phyloP scores from a whole-genome alignment of 176 grass and related monocot species.

The Triticum dicoccoides region DNA sequence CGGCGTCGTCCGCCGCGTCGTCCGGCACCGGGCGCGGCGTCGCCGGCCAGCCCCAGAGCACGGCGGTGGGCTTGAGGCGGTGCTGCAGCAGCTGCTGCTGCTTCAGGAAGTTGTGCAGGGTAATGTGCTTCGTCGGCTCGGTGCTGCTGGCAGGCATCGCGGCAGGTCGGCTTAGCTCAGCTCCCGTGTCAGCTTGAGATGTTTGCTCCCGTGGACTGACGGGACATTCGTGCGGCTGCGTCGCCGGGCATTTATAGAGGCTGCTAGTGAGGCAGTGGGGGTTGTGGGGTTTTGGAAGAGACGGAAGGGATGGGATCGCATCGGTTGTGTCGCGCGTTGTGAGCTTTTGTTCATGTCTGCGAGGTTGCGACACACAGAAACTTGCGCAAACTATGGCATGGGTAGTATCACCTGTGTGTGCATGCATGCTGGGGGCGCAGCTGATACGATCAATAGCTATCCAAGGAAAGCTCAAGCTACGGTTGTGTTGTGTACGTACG shows the following conservation, averaged over 20 bases:
- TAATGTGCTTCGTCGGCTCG: slow-evolving; percentile 22
- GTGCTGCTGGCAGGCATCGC: slow-evolving; percentile 3
- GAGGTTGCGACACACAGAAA: slow-evolving; percentile 9
- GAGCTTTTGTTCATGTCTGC: slow-evolving; percentile 37
- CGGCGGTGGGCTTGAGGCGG: slow-evolving; percentile 41
- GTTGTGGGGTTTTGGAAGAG: background rate
- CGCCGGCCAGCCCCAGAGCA: slow-evolving; percentile 43
- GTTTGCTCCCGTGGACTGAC: background rate
- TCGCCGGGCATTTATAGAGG: slow-evolving; percentile 37
- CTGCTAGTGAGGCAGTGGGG: background rate
- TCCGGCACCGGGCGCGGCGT: background rate
- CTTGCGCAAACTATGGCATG: slow-evolving; percentile 12
- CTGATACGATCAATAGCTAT: background rate
- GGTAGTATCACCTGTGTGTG: slow-evolving; percentile 32
- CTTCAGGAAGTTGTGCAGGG: slow-evolving; percentile 37
- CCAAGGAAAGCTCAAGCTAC: background rate
- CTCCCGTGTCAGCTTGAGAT: background rate
- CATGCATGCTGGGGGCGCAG: background rate
- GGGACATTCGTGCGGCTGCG: slow-evolving; percentile 13
- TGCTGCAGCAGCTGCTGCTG: slow-evolving; percentile 28
- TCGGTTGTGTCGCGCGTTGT: slow-evolving; percentile 37
- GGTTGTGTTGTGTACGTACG: slow-evolving; percentile 6
- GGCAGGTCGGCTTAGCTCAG: background rate
- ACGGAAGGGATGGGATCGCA: background rate
- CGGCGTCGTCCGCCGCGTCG: slow-evolving; percentile 30